Conservation (phyloP, 1,284 basidiomycete species). For the Fistulinella cinereoalba region DNA sequence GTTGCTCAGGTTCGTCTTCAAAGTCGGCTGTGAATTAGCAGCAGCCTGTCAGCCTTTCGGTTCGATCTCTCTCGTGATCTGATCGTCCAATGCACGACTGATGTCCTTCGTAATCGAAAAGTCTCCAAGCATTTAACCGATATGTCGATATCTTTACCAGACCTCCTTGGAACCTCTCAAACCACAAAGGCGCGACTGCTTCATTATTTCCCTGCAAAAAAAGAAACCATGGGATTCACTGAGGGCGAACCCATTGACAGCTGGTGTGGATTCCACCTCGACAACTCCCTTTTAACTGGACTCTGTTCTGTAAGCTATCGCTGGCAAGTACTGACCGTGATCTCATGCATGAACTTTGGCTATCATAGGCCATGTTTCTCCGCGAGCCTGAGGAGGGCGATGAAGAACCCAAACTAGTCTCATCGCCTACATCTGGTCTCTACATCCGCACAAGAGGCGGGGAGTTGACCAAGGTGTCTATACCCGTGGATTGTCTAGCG, state of each 20-base stretch:
- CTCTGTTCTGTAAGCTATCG: constrained; percentile 68
- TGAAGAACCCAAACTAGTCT: constrained; percentile 47
- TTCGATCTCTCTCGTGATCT: constrained; percentile 32
- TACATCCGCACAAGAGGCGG: constrained; percentile 86
- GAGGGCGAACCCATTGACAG: constrained; percentile 71
- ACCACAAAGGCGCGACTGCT: constrained; percentile 83
- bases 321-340: neutral
- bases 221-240: constrained; percentile 34
- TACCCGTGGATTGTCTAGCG: constrained; percentile 78
- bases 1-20: constrained; percentile 66
- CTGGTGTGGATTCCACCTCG: constrained; percentile 81
- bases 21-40: constrained; percentile 78
- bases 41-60: constrained; percentile 86
- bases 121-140: constrained; percentile 64
- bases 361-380: constrained; percentile 82
- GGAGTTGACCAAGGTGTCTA: constrained; percentile 73
- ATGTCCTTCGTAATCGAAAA: constrained; percentile 24
- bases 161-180: constrained; percentile 62
- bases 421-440: constrained; percentile 75
- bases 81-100: neutral
- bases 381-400: constrained; percentile 38
- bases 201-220: constrained; percentile 81
- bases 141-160: constrained; percentile 58
- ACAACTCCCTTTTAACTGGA: constrained; percentile 87
- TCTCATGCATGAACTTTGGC: neutral